phyloP scores from a whole-genome alignment of 2,329 filamentous ascomycete species.

The Epichloe sibirici region DNA sequence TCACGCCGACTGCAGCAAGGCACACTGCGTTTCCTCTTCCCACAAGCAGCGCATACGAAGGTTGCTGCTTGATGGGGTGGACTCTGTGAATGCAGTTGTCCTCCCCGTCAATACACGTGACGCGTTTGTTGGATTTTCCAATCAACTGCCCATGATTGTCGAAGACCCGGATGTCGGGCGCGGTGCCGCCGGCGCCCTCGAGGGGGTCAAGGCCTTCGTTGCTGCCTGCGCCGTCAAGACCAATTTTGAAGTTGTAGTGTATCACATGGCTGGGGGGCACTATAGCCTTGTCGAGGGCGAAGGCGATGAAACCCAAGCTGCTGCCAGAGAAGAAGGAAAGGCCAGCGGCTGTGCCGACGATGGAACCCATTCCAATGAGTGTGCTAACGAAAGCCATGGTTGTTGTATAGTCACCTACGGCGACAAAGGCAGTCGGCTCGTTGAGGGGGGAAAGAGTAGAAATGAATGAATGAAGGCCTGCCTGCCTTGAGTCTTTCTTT shows the following conservation, averaged over 20 bases:
- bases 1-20: not conserved
- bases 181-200: not conserved
- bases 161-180: not conserved
- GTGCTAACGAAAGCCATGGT: no score
- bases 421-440: no score
- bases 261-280: not conserved
- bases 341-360: no score
- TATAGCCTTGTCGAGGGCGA: not conserved
- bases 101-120: not conserved
- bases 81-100: not conserved
- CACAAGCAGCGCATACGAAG: not conserved
- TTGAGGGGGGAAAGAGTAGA: no score
- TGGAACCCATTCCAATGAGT: no score
- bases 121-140: no score
- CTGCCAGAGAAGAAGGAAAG: no score
- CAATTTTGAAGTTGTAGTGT: not conserved
- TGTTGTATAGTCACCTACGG: no score
- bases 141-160: not conserved
- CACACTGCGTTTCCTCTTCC: not conserved
- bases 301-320: not conserved
- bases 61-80: not conserved
- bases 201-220: not conserved
- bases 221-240: not conserved
- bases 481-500: no score
- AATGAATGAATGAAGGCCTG: no score